Percentiles rank a stretch among this genome's conserved stretches.
Evolutionary conservation across 1,284 basidiomycete species (phyloP).

Genomic region (Naganishia liquefaciens): DNA sequence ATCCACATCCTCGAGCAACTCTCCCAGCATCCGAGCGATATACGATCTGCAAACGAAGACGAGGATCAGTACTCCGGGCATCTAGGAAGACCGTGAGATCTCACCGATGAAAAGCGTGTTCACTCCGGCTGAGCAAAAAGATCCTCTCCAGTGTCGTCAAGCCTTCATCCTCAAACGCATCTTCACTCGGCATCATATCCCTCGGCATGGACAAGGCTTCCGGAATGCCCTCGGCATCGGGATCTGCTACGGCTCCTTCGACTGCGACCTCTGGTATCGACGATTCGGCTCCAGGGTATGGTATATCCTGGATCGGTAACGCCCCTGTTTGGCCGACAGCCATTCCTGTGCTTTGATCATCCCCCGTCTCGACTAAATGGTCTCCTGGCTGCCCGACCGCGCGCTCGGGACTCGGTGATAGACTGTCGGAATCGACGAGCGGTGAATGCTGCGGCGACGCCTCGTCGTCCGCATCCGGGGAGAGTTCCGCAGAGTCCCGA

Average conservation of each 20-base stretch:
- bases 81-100: constrained; percentile 29
- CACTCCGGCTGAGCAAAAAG: constrained; percentile 87
- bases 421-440: too few relatives aligned
- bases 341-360: too few relatives aligned
- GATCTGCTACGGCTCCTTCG: not conserved
- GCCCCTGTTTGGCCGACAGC: too few relatives aligned
- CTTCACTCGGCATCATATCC: constrained; percentile 38
- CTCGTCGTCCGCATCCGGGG: constrained; percentile 26
- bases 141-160: constrained; percentile 86
- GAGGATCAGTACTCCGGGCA: not conserved
- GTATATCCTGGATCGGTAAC: too few relatives aligned
- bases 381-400: too few relatives aligned
- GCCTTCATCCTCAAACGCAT: constrained; percentile 62
- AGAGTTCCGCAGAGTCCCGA: constrained; percentile 1
- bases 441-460: constrained; percentile 9
- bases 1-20: constrained; percentile 71
- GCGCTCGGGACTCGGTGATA: too few relatives aligned
- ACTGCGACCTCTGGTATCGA: too few relatives aligned
- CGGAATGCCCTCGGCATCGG: constrained; percentile 23
- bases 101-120: constrained; percentile 72
- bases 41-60: constrained; percentile 60
- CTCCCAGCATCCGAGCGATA: constrained; percentile 76
- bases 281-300: too few relatives aligned
- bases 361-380: too few relatives aligned
- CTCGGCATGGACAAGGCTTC: constrained; percentile 31